Percentiles rank a stretch among this genome's conserved stretches.
Conservation (phyloP, 177 flowering plant species). For the Telopea speciosissima region DNA sequence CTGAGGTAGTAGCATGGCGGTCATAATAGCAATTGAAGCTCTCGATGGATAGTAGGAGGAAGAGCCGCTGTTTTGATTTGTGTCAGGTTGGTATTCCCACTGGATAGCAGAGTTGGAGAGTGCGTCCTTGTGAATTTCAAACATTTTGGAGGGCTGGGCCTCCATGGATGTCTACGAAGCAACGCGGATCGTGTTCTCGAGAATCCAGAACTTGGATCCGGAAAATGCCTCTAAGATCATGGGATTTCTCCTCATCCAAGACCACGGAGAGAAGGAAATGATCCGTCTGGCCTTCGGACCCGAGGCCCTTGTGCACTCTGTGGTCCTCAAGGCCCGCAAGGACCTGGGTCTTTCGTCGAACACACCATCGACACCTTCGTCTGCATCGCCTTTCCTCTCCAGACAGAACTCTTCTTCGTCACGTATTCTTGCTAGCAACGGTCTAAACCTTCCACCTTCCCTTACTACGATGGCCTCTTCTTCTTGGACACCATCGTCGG, state of each 20-base stretch:
- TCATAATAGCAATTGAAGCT: not conserved
- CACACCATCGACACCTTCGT: conserved; percentile 43
- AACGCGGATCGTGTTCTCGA: conserved; percentile 15
- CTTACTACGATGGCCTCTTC: conserved; percentile 23
- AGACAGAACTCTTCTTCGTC: conserved; percentile 30
- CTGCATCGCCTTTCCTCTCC: conserved; percentile 36
- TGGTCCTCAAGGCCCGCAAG: conserved; percentile 54
- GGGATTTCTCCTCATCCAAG: conserved; percentile 77
- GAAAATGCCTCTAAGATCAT: conserved; percentile 86
- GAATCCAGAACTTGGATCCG: conserved; percentile 28
- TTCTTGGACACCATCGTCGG: conserved; percentile 29
- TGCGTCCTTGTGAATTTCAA: not conserved
- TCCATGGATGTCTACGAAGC: conserved; percentile 16
- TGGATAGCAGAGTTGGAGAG: not conserved
- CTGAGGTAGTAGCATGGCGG: not conserved
- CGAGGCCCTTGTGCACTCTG: conserved; percentile 61
- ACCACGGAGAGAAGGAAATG: conserved; percentile 91
- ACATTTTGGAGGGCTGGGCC: not conserved
- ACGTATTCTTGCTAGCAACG: conserved; percentile 3
- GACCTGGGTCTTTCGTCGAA: conserved; percentile 46
- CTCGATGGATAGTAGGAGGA: not conserved
- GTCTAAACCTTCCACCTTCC: conserved; percentile 26
- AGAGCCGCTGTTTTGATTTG: not conserved
- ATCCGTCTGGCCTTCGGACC: conserved; percentile 86
- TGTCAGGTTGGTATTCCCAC: not conserved